Conservation (phyloP, 2,329 filamentous ascomycete species). For the Thielaviopsis ethacetica region DNA sequence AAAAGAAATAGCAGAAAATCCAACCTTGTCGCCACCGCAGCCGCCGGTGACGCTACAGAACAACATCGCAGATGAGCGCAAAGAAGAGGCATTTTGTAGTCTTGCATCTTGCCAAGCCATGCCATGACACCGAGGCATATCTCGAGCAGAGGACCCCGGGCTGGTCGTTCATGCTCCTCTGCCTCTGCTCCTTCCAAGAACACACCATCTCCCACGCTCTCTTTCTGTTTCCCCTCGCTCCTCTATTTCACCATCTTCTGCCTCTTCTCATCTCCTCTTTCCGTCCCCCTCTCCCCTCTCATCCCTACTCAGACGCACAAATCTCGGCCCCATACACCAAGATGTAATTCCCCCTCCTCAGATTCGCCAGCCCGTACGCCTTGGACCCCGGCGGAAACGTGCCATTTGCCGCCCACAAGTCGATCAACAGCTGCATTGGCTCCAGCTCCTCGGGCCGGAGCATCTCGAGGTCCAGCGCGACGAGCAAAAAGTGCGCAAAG, state of each 20-base stretch:
- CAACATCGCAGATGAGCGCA: background rate
- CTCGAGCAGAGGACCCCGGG: background rate
- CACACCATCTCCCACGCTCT: background rate
- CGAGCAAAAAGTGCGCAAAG: constrained; percentile 55
- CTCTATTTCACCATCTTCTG: background rate
- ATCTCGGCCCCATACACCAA: constrained; percentile 11
- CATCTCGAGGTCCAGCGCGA: constrained; percentile 51
- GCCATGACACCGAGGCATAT: background rate
- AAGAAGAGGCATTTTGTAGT: background rate
- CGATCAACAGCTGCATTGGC: constrained; percentile 68
- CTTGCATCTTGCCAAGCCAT: background rate
- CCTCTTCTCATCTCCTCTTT: background rate
- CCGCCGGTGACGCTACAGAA: background rate
- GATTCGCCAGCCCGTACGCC: constrained; percentile 34
- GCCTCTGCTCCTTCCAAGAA: background rate
- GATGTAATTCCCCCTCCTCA: constrained; percentile 29
- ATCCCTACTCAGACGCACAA: constrained; percentile 6
- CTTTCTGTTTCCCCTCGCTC: background rate
- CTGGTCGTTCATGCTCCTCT: background rate
- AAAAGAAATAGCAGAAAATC: background rate
- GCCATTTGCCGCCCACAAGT: constrained; percentile 62
- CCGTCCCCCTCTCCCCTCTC: background rate
- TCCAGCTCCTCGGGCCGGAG: constrained; percentile 63
- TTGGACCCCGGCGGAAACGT: constrained; percentile 50
- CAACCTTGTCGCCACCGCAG: background rate